A percentile compares a stretch with the other conserved stretches of the same genome.
phyloP scores from a whole-genome alignment of 257 asterid genomes.

The Solanum virginianum region DNA sequence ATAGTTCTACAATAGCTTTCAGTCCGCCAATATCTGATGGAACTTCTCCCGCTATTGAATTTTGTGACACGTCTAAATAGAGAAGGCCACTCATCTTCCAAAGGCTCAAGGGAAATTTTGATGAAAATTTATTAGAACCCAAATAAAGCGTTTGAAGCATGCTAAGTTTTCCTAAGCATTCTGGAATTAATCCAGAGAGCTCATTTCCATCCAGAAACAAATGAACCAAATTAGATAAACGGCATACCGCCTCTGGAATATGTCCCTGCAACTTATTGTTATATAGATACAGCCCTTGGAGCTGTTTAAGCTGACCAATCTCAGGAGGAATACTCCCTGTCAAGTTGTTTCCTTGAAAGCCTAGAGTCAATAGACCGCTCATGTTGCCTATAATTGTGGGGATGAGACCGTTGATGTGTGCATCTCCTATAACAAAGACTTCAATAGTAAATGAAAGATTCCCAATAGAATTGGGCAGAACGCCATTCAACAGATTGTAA shows the following conservation, averaged over 20 bases:
- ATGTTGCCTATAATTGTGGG: no score
- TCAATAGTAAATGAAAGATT: no score
- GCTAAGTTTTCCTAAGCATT: constrained; percentile 16
- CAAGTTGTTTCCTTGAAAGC: no score
- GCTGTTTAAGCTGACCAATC: no score
- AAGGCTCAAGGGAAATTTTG: constrained; percentile 11
- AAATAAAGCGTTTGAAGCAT: constrained; percentile 6
- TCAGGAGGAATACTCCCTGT: no score
- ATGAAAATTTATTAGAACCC: constrained; percentile 12
- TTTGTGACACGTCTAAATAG: constrained; percentile 9
- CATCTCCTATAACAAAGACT: neutral
- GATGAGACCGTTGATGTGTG: neutral
- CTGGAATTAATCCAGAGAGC: constrained; percentile 15
- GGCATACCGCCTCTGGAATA: constrained; percentile 9
- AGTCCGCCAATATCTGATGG: constrained; percentile 5
- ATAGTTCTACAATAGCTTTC: neutral
- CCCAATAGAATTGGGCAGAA: no score
- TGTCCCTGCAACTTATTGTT: constrained; percentile 9
- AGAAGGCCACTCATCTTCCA: constrained; percentile 17
- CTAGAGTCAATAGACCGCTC: no score
- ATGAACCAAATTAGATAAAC: constrained; percentile 6
- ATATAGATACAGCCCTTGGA: no score
- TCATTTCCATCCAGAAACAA: constrained; percentile 1
- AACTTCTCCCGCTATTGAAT: constrained; percentile 14
- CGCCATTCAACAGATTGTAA: no score